Percentiles rank a stretch among this genome's conserved stretches.
phyloP scores from a whole-genome alignment of 1,284 basidiomycete genomes.

The Puccinia polysora region DNA sequence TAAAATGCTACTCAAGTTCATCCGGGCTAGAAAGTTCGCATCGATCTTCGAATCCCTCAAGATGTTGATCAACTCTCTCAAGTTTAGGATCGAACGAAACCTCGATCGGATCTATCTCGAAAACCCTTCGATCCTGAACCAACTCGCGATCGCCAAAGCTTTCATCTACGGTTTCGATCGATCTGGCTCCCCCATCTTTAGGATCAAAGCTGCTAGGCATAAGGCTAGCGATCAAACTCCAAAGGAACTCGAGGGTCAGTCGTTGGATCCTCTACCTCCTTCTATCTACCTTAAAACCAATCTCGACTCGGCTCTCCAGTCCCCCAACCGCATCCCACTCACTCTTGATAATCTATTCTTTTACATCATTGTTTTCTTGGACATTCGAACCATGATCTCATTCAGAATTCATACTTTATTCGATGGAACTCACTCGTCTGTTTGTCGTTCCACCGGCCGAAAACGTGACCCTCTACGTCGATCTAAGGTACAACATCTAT shows the following conservation, averaged over 20 bases:
- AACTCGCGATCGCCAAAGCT: conserved; percentile 24
- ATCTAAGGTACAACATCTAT: conserved; percentile 30
- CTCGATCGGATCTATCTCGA: neutral
- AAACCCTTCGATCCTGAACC: conserved; percentile 8
- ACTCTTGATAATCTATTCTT: neutral
- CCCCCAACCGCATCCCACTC: neutral
- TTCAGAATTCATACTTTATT: conserved; percentile 31
- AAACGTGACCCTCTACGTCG: conserved; percentile 12
- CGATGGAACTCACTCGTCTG: conserved; percentile 25
- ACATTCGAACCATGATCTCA: too few species aligned
- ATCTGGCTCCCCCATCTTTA: conserved; percentile 25
- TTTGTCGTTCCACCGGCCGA: conserved; percentile 19
- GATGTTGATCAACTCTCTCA: conserved; percentile 30
- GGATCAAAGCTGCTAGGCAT: conserved; percentile 13
- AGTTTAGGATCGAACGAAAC: conserved; percentile 26
- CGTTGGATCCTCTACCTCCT: neutral
- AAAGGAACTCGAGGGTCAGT: conserved; percentile 16
- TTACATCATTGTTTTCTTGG: neutral
- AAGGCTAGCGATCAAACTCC: conserved; percentile 23
- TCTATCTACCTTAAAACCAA: neutral
- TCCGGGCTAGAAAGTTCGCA: conserved; percentile 23
- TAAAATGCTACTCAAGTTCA: conserved; percentile 25
- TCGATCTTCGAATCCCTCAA: neutral
- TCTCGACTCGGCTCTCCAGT: neutral
- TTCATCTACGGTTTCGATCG: conserved; percentile 28